Base-by-base conservation (phyloP, 495 filamentous ascomycete genomes). In the Daldinia vernicosa region DNA sequence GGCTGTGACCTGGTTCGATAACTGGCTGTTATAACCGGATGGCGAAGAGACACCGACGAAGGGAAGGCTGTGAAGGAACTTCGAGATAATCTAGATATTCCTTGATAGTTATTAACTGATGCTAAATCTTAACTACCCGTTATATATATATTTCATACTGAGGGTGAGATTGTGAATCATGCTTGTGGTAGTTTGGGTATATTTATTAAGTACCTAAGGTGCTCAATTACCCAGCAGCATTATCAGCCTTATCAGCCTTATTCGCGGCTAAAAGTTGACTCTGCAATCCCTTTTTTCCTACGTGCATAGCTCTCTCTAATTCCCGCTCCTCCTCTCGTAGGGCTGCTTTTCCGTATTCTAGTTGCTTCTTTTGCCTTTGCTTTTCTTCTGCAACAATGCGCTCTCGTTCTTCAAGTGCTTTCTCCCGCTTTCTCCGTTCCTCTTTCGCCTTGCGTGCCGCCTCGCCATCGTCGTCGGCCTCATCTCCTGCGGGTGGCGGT, bases 311-410 rank as follows among this genome's bases (percentile, higher is more conserved):
- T 66, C 86, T 84, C 72, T 94, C 87, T 32, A 97, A 78, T 76
- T 97, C 92, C 45, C 85, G 84, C 78, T 95, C 92, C 58, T 91
- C 92, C 77, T 95, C 92, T 32, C 86, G 79, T 24, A 97, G 72
- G 40, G 89, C 83, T 39, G 88, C 88, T 75, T 87, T 92, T 40
- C 91, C 88, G 66, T 83, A 87, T 43, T 87, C 79, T 33, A 94
- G 77, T 39, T 91, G 89, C 63, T 88, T 86, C 75, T 86, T 84
- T 67, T 91, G 88, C 70, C 83, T 84, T 64, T 86, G 80, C 77
- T 93, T 94, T 71, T 95, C 90, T 75, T 92, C 91, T 28, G 89
- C 84, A 2, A 95, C 92, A 37, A 83, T 81, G 69, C 85, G 86
- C 76, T 95, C 89, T 26, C 94, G 83, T 66, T 94, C 91, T 53